Conservation (phyloP, 2,329 filamentous ascomycete genomes). For the Sordariomycetes sp. region DNA sequence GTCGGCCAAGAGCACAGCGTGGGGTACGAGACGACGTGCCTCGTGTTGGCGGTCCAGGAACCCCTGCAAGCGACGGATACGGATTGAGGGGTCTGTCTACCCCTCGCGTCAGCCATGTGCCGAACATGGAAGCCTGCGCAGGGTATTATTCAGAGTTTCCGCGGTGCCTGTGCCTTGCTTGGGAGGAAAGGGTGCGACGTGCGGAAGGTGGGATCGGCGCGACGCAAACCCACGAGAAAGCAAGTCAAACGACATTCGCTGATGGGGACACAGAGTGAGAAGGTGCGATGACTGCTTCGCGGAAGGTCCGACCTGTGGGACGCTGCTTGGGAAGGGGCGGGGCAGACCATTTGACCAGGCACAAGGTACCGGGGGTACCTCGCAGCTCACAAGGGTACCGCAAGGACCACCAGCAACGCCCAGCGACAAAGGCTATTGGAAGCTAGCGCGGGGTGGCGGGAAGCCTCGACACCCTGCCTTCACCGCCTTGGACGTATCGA, state of each 20-base stretch:
- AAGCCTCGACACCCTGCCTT: neutral
- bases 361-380: slow-evolving; percentile 3
- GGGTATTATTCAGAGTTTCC: neutral
- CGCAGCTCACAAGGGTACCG: neutral
- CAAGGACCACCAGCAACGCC: neutral
- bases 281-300: neutral
- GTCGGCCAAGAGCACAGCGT: neutral
- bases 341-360: neutral
- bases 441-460: neutral
- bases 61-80: neutral
- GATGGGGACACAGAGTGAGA: neutral
- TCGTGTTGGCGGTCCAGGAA: neutral
- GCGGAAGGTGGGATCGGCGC: neutral
- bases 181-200: neutral
- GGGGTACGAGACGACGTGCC: neutral
- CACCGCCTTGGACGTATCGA: neutral
- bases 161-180: neutral
- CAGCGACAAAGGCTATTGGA: neutral
- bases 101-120: neutral
- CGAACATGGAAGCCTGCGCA: neutral
- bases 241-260: neutral
- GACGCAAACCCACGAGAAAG: neutral
- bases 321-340: neutral
- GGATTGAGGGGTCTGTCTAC: neutral
- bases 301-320: neutral